These are phyloP conservation scores for Fusarium tjaetaba DNA, from an alignment of 2,329 filamentous ascomycete species.

Conservation along the genomic window DNA sequence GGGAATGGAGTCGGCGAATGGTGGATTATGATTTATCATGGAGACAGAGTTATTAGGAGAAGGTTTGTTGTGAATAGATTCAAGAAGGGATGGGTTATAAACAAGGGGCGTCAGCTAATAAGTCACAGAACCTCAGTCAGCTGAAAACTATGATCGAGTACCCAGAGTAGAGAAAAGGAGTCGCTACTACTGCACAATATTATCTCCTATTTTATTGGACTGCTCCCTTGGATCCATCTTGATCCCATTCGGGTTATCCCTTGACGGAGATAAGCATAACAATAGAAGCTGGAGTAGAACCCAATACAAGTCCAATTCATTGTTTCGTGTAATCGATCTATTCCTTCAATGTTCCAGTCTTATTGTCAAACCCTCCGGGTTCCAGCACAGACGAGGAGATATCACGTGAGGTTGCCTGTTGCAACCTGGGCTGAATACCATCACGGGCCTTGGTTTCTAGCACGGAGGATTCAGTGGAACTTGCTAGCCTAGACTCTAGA, in stretches of 20 bases:
- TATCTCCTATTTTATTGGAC: neutral
- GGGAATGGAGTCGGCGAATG: neutral
- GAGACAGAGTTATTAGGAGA: neutral
- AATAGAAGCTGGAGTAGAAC: neutral
- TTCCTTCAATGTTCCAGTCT: neutral
- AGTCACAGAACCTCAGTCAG: neutral
- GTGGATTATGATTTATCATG: neutral
- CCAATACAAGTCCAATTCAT: neutral
- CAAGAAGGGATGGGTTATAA: neutral
- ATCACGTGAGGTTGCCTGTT: constrained; percentile 8
- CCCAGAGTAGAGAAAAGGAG: neutral
- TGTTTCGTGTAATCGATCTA: neutral
- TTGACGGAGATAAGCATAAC: constrained; percentile 1
- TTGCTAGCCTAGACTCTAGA: neutral
- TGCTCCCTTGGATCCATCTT: neutral
- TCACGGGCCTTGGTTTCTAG: neutral
- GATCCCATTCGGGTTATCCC: neutral
- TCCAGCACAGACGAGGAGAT: neutral
- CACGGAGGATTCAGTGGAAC: neutral
- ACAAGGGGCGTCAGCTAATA: neutral
- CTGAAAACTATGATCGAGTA: neutral
- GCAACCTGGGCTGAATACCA: neutral
- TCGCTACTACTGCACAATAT: neutral
- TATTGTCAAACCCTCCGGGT: constrained; percentile 2
- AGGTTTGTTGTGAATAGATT: neutral